These are phyloP conservation scores for Lachnellula hyalina DNA, from an alignment of 2,329 filamentous ascomycete genomes.

Conservation along the genomic window DNA sequence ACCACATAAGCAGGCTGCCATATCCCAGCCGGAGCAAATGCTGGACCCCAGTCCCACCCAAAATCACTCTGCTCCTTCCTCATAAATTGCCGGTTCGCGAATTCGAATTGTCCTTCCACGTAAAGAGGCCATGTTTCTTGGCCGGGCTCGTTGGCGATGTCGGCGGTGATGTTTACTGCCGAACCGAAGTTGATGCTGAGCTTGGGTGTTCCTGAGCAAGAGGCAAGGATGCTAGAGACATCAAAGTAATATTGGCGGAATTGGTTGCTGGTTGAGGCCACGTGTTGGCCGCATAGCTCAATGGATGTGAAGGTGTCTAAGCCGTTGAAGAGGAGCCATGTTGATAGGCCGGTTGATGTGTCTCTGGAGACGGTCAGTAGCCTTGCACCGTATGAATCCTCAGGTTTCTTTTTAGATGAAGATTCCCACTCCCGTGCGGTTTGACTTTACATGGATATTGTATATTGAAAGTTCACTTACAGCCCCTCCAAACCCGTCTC, in stretches of 20 bases:
- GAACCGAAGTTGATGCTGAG: slow-evolving; percentile 52
- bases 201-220: slow-evolving; percentile 36
- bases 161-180: slow-evolving; percentile 47
- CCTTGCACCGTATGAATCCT: background rate
- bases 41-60: slow-evolving; percentile 60
- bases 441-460: background rate
- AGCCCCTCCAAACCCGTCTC: slow-evolving; percentile 42
- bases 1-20: slow-evolving; percentile 56
- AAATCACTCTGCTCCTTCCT: slow-evolving; percentile 59
- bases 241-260: slow-evolving; percentile 59
- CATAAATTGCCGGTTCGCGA: slow-evolving; percentile 49
- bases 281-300: slow-evolving; percentile 46
- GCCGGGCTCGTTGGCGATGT: slow-evolving; percentile 42
- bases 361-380: slow-evolving; percentile 18
- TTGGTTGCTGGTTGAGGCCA: slow-evolving; percentile 56
- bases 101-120: slow-evolving; percentile 46
- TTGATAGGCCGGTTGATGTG: slow-evolving; percentile 33
- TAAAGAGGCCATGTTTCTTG: slow-evolving; percentile 41
- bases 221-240: slow-evolving; percentile 41
- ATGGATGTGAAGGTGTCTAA: slow-evolving; percentile 57
- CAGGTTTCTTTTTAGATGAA: background rate
- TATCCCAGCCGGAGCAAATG: slow-evolving; percentile 56
- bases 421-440: background rate
- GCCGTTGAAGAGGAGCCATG: slow-evolving; percentile 56
- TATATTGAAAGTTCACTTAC: slow-evolving; percentile 24